Percentiles rank a stretch among this genome's conserved stretches.
These are phyloP conservation scores for Bruguiera hainesii DNA, from an alignment of 441 rosid species.

Conservation along the genomic window DNA sequence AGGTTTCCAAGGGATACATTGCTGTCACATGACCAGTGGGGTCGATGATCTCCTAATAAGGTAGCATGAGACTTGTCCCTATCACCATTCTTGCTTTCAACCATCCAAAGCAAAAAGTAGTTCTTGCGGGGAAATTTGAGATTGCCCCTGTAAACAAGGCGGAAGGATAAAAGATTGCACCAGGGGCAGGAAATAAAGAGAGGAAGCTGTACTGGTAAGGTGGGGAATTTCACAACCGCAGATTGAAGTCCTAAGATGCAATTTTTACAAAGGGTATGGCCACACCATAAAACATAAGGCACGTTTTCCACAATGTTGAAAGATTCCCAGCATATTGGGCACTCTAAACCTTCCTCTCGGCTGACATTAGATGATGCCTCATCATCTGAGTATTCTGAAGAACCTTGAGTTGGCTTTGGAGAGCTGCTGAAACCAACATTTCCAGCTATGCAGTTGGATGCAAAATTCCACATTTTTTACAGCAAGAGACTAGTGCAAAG, in stretches of 20 bases:
- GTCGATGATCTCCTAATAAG: conserved; percentile 32
- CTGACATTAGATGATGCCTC: conserved; percentile 45
- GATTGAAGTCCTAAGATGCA: conserved; percentile 79
- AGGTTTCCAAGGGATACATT: conserved; percentile 33
- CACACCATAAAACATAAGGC: conserved; percentile 92
- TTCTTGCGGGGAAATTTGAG: conserved; percentile 81
- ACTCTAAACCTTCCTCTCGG: conserved; percentile 73
- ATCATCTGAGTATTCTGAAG: conserved; percentile 54
- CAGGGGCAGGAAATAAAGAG: conserved; percentile 89
- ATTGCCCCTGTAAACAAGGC: conserved; percentile 63
- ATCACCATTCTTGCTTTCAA: conserved; percentile 67
- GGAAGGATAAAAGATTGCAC: conserved; percentile 78
- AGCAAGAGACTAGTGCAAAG: conserved; percentile 13
- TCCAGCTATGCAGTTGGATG: conserved; percentile 66
- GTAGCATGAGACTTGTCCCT: conserved; percentile 40
- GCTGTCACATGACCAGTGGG: conserved; percentile 30
- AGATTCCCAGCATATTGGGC: conserved; percentile 91
- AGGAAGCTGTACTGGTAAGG: conserved; percentile 67
- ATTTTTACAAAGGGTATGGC: conserved; percentile 84
- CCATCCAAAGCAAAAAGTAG: conserved; percentile 89
- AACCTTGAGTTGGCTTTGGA: conserved; percentile 27
- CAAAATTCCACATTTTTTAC: conserved; percentile 76
- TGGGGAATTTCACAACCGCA: conserved; percentile 69
- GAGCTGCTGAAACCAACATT: conserved; percentile 36
- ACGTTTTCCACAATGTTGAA: conserved; percentile 85